Conservation (phyloP, 345 rosid species). For the Mercurialis annua region DNA sequence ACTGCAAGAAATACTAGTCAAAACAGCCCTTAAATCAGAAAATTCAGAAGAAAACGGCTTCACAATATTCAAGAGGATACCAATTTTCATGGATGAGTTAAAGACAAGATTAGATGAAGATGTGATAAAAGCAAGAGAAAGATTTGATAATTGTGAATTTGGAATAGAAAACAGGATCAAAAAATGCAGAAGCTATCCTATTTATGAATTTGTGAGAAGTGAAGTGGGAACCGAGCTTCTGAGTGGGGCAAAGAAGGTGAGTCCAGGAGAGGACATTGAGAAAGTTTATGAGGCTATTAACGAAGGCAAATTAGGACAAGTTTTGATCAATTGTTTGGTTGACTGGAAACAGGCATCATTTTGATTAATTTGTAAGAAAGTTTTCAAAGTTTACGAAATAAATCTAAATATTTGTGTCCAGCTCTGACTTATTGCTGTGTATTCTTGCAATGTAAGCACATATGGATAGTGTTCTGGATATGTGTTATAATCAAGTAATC, state of each 20-base stretch:
- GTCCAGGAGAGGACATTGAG: conserved; percentile 55
- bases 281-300: conserved; percentile 42
- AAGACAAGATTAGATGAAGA: conserved; percentile 38
- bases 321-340: conserved; percentile 31
- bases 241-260: conserved; percentile 41
- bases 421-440: neutral
- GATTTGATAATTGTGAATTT: conserved; percentile 30
- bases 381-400: no score
- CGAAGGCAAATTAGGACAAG: conserved; percentile 38
- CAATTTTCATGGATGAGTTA: conserved; percentile 37
- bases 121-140: conserved; percentile 33
- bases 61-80: conserved; percentile 37
- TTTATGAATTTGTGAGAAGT: conserved; percentile 42
- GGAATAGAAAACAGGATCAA: conserved; percentile 29
- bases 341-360: conserved; percentile 5
- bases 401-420: neutral
- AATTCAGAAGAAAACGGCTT: conserved; percentile 23
- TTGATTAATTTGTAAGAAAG: no score
- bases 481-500: no score
- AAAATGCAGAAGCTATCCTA: conserved; percentile 42
- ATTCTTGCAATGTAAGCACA: no score
- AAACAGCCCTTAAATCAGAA: conserved; percentile 26
- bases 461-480: no score
- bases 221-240: conserved; percentile 43
- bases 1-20: conserved; percentile 34